phyloP scores from a whole-genome alignment of 768 basidiomycete species.

The Russula sp. region DNA sequence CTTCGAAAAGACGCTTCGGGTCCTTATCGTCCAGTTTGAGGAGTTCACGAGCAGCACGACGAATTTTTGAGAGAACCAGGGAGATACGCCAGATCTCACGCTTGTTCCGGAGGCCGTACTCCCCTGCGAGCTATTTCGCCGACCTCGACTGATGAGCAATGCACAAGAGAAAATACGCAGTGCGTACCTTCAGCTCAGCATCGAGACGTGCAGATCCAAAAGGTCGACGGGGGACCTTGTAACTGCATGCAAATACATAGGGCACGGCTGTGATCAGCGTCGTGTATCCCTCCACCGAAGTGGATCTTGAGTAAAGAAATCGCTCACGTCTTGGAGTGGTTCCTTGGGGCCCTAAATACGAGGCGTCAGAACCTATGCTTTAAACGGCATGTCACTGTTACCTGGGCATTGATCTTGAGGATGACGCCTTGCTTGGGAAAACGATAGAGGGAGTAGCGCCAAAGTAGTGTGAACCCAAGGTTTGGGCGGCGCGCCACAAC shows the following conservation, averaged over 20 bases:
- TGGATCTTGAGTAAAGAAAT: constrained; percentile 54
- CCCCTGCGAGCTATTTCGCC: constrained; percentile 81
- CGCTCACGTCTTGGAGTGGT: constrained; percentile 92
- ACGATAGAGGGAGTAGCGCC: constrained; percentile 27
- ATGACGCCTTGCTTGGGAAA: constrained; percentile 12
- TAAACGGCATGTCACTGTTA: constrained; percentile 37
- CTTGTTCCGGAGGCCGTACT: constrained; percentile 99
- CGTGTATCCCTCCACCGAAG: constrained; percentile 55
- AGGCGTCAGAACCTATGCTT: constrained; percentile 24
- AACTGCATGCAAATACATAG: constrained; percentile 56
- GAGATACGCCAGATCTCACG: constrained; percentile 99
- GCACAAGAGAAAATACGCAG: neutral
- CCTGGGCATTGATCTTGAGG: constrained; percentile 83
- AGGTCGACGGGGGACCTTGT: constrained; percentile 98
- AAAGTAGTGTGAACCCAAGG: constrained; percentile 30
- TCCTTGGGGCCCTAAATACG: constrained; percentile 72
- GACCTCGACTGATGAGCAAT: neutral
- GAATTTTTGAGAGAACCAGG: constrained; percentile 97
- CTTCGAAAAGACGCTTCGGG: constrained; percentile 99
- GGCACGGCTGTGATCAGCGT: constrained; percentile 64
- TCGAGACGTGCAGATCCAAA: constrained; percentile 98
- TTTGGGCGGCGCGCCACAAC: constrained; percentile 44
- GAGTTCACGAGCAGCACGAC: constrained; percentile 99
- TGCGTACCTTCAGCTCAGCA: constrained; percentile 89
- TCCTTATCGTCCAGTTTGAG: constrained; percentile 99